Conservation (phyloP, 352 stramenopile species). For the Blastocystis sp. region DNA sequence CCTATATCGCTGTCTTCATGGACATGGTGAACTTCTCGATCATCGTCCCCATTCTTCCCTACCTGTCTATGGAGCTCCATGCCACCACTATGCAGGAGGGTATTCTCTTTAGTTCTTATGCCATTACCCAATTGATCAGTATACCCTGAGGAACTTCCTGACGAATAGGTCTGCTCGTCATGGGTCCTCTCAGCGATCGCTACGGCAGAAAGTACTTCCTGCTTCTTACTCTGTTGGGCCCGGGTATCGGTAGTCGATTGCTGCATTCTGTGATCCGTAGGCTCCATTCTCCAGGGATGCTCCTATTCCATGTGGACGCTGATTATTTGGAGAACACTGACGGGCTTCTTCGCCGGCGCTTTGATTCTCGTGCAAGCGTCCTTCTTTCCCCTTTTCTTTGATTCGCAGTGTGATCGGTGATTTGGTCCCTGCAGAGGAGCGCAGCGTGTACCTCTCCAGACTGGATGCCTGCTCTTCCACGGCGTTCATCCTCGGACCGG, state of each 20-base stretch:
- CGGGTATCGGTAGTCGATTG: constrained; percentile 50
- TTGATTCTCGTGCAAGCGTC: constrained; percentile 54
- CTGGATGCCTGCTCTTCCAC: constrained; percentile 51
- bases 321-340: constrained; percentile 56
- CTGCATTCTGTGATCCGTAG: background rate
- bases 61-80: constrained; percentile 40
- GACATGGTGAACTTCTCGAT: constrained; percentile 43
- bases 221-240: constrained; percentile 51
- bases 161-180: constrained; percentile 47
- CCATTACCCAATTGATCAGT: constrained; percentile 64
- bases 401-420: constrained; percentile 41
- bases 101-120: constrained; percentile 61
- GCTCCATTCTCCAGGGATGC: constrained; percentile 45
- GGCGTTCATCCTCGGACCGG: constrained; percentile 54
- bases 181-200: constrained; percentile 60
- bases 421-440: constrained; percentile 18
- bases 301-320: constrained; percentile 22
- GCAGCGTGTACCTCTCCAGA: constrained; percentile 34
- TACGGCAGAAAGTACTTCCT: constrained; percentile 66
- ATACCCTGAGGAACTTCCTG: background rate
- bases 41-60: constrained; percentile 62
- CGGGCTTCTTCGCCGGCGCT: constrained; percentile 53
- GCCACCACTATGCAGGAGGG: constrained; percentile 48
- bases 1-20: constrained; percentile 51
- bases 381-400: background rate